These are phyloP conservation scores for Penicillium turbatum DNA, from an alignment of 495 filamentous ascomycete species.

Conservation along the genomic window DNA sequence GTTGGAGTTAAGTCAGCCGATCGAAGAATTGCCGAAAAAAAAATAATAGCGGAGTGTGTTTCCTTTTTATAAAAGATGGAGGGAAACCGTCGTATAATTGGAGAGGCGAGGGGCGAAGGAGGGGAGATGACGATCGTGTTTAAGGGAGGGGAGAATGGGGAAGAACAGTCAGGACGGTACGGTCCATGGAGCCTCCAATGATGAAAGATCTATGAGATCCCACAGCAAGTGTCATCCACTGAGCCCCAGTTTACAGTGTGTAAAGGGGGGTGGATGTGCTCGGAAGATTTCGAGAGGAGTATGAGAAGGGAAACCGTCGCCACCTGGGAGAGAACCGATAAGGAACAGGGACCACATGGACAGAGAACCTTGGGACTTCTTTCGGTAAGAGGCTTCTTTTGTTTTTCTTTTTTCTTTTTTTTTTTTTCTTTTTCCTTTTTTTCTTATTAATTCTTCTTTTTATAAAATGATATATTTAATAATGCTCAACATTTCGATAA, in stretches of 20 bases:
- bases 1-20: neutral
- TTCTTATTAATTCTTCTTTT: constrained; percentile 6
- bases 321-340: constrained; percentile 23
- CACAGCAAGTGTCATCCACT: constrained; percentile 15
- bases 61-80: constrained; percentile 13
- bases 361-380: neutral
- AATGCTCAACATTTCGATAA: neutral
- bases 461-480: neutral
- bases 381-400: neutral
- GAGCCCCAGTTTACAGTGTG: constrained; percentile 18
- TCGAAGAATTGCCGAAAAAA: neutral
- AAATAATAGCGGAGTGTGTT: neutral
- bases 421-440: no score
- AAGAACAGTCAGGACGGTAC: constrained; percentile 24
- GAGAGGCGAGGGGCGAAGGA: constrained; percentile 24
- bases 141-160: constrained; percentile 15
- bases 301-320: constrained; percentile 18
- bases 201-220: constrained; percentile 10
- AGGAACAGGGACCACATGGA: constrained; percentile 23
- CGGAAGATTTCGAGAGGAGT: constrained; percentile 17
- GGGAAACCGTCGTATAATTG: constrained; percentile 14
- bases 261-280: constrained; percentile 1
- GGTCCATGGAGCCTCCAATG: constrained; percentile 27
- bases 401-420: no score
- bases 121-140: constrained; percentile 23